Conservation (phyloP, 208 protist species). For the Strigomonas galati region DNA sequence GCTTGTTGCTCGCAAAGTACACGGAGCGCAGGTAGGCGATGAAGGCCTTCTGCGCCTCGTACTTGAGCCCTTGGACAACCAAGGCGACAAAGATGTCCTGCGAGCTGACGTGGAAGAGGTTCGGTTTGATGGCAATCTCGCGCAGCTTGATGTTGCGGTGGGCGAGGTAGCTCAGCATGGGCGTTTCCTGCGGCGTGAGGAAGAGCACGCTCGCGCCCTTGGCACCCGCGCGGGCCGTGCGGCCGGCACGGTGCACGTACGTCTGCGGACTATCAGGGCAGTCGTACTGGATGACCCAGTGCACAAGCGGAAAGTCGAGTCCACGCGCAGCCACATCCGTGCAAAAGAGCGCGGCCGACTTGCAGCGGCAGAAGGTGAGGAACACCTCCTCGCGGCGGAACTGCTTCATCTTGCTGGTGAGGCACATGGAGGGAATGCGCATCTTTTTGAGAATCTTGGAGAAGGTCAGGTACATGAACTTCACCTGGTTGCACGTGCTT, state of each 20-base stretch:
- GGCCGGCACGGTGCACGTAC: slow-evolving; percentile 99
- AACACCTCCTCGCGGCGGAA: slow-evolving; percentile 90
- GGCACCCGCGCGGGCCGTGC: slow-evolving; percentile 92
- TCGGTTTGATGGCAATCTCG: slow-evolving; percentile 80
- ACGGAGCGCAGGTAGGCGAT: slow-evolving; percentile 96
- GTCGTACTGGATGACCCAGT: slow-evolving; percentile 99
- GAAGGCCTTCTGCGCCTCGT: slow-evolving; percentile 97
- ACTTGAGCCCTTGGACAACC: slow-evolving; percentile 95
- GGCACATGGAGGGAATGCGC: slow-evolving; percentile 88
- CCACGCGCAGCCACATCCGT: slow-evolving; percentile 99
- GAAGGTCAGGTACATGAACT: slow-evolving; percentile 92
- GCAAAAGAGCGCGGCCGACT: slow-evolving; percentile 94
- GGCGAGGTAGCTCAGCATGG: slow-evolving; percentile 88
- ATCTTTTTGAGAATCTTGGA: slow-evolving; percentile 90
- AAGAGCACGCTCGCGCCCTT: slow-evolving; percentile 95
- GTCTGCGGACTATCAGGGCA: slow-evolving; percentile 97
- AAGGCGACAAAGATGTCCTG: slow-evolving; percentile 90
- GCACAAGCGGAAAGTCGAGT: slow-evolving; percentile 97
- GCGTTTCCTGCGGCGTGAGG: slow-evolving; percentile 96
- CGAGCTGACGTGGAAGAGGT: slow-evolving; percentile 54
- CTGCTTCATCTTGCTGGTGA: slow-evolving; percentile 94
- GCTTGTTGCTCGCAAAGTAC: slow-evolving; percentile 94
- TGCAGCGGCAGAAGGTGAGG: slow-evolving; percentile 86
- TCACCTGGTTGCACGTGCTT: slow-evolving; percentile 97
- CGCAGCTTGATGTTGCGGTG: slow-evolving; percentile 82